Percentiles rank a stretch among this genome's conserved stretches.
phyloP scores from a whole-genome alignment of 1,284 basidiomycete genomes.

The Fomitopsis pinicola region DNA sequence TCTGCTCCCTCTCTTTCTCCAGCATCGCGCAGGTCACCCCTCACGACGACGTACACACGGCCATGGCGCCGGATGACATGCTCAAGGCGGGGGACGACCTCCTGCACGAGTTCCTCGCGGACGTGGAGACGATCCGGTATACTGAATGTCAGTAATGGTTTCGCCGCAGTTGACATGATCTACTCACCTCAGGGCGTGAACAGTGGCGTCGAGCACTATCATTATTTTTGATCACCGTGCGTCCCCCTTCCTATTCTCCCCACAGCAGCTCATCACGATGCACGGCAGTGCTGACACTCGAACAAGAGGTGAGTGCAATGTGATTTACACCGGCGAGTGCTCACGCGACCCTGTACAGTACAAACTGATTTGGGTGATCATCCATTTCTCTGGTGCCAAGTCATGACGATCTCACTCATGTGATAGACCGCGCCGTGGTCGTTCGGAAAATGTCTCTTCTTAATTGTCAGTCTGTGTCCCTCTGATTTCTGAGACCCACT shows the following conservation, averaged over 20 bases:
- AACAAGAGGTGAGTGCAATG: slow-evolving; percentile 40
- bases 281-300: slow-evolving; percentile 43
- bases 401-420: neutral
- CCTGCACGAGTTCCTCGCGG: slow-evolving; percentile 6
- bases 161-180: neutral
- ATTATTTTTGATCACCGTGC: slow-evolving; percentile 50
- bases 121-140: slow-evolving; percentile 17
- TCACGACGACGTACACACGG: neutral
- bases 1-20: neutral
- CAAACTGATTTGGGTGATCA: slow-evolving; percentile 47
- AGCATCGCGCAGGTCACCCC: neutral
- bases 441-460: slow-evolving; percentile 45
- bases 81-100: neutral
- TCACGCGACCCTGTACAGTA: slow-evolving; percentile 29
- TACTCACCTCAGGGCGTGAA: neutral
- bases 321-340: neutral
- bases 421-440: slow-evolving; percentile 47
- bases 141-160: slow-evolving; percentile 15
- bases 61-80: neutral
- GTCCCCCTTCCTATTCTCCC: slow-evolving; percentile 12
- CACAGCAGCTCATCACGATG: neutral
- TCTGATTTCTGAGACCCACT: neutral
- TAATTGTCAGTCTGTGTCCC: slow-evolving; percentile 34
- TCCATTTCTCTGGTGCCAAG: neutral
- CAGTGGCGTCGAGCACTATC: slow-evolving; percentile 46